Base-by-base conservation (phyloP, 352 stramenopile genomes). In the Aphanomyces stellatus region DNA sequence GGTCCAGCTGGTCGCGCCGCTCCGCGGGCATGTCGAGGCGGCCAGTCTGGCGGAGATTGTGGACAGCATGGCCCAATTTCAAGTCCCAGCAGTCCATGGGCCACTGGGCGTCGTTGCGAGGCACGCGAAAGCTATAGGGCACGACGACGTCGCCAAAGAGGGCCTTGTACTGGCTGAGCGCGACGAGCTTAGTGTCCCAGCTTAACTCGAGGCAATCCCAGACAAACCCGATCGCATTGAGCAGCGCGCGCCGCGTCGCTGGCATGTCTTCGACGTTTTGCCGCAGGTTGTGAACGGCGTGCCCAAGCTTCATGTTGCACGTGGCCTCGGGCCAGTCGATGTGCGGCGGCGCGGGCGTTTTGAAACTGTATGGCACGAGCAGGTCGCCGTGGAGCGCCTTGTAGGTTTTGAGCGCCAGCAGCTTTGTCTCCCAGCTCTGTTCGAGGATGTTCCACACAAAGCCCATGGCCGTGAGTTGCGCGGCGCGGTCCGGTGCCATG, bases 381-480 rank as follows among this genome's bases (percentile, higher is more conserved):
- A 72, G 76, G 62, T 82, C 76, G 10, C 82, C 84, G 48, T 84
- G 27, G 30, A 93, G 25, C 62, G 85, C 77, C 31, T 77, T 78
- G 63, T 80, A 93, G 19, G 74, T 64, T 3, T 72, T 68, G 30
- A 93, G 59, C 0, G 84, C 82, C 19, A 91, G 43, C 35, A 93
- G 86, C 46, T 88, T 88, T 51, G 77, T 68, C 33, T 88, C 71
- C 90, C 78, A 80, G 74, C 91, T 87, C 73, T 80, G 73, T 64
- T 92, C 79, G 72, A 84, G 56, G 59, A 92, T 82, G 53, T 55
- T 22, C 27, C 41, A 30, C 19, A 62, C 43, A 53, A 53, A 22
- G 25, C 57, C 57, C 6, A 41, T 15, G 1, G 10, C 34, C 27
- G n/a, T 13, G 4, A 40, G 13, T 34, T 30, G 13, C 5, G 10